Percentiles rank a stretch among this genome's conserved stretches.
These are phyloP conservation scores for Amniculicola lignicola DNA, from an alignment of 495 filamentous ascomycete genomes.

Conservation along the genomic window DNA sequence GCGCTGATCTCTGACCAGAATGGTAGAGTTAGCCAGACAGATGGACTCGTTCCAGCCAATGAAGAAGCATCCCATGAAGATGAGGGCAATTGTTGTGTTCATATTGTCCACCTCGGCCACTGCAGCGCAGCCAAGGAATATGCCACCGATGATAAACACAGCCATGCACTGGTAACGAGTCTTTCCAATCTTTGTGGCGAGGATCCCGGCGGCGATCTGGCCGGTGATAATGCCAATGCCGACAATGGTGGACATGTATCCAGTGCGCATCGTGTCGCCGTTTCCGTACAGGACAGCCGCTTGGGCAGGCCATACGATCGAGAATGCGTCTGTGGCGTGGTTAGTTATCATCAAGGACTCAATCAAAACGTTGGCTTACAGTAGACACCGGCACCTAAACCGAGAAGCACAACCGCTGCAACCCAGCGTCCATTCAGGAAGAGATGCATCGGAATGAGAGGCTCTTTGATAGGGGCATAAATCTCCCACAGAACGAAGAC, in stretches of 20 bases:
- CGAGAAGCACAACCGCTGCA: conserved; percentile 3
- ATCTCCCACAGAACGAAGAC: conserved; percentile 43
- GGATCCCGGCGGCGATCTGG: conserved; percentile 8
- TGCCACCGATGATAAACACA: conserved; percentile 3
- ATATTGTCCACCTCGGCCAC: conserved; percentile 1
- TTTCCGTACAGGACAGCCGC: conserved; percentile 5
- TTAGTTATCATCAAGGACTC: too few species aligned
- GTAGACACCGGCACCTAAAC: conserved; percentile 21
- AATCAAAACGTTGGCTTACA: too few species aligned
- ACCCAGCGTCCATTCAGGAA: conserved; percentile 21
- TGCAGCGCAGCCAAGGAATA: conserved; percentile 14
- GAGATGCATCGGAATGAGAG: conserved; percentile 29
- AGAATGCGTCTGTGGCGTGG: too few species aligned
- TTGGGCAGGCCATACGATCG: conserved; percentile 26
- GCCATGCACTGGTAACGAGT: conserved; percentile 14
- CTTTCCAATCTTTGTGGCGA: conserved; percentile 14
- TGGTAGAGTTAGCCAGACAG: conserved; percentile 8
- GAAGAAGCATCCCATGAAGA: conserved; percentile 16
- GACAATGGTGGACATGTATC: neutral
- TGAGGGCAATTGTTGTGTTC: conserved; percentile 3
- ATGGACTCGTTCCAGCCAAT: conserved; percentile 21
- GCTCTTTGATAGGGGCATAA: conserved; percentile 16
- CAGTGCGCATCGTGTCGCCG: neutral
- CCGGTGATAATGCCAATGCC: conserved; percentile 10
- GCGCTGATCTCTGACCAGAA: conserved; percentile 8